Percentiles rank a stretch among this genome's conserved stretches.
Conservation (phyloP, 2,329 filamentous ascomycete species). For the Aspergillus sp. region DNA sequence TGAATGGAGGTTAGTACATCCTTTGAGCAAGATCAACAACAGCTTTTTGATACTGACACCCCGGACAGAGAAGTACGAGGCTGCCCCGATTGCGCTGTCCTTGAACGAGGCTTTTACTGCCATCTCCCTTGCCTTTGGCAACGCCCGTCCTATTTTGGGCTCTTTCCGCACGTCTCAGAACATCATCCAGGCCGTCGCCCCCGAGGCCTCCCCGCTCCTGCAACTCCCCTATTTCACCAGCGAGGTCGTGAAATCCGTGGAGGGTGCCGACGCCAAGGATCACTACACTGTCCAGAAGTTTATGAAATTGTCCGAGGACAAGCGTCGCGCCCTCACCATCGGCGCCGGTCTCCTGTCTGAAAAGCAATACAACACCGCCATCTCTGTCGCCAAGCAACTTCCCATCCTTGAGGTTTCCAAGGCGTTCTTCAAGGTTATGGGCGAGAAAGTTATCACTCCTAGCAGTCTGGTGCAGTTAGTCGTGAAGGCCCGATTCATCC, state of each 20-base stretch:
- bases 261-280: conserved; percentile 63
- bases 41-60: conserved; percentile 15
- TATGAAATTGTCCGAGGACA: conserved; percentile 76
- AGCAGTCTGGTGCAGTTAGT: conserved; percentile 91
- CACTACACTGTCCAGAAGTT: conserved; percentile 82
- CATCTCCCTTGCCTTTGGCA: conserved; percentile 84
- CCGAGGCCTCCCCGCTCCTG: conserved; percentile 79
- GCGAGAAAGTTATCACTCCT: conserved; percentile 89
- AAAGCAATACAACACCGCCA: conserved; percentile 71
- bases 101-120: conserved; percentile 84
- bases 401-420: conserved; percentile 82
- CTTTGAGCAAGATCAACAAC: not conserved
- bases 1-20: conserved; percentile 61
- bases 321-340: conserved; percentile 70
- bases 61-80: conserved; percentile 71
- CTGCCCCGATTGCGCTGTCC: conserved; percentile 80
- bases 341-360: conserved; percentile 69
- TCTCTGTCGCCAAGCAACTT: conserved; percentile 77
- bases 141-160: conserved; percentile 75
- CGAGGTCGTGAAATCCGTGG: conserved; percentile 46
- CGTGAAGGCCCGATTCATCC: conserved; percentile 90
- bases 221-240: conserved; percentile 87
- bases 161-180: conserved; percentile 82
- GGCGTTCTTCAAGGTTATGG: conserved; percentile 97
- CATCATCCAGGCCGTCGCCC: conserved; percentile 84